phyloP scores from a whole-genome alignment of 345 rosid species.

The Salix exigua region DNA sequence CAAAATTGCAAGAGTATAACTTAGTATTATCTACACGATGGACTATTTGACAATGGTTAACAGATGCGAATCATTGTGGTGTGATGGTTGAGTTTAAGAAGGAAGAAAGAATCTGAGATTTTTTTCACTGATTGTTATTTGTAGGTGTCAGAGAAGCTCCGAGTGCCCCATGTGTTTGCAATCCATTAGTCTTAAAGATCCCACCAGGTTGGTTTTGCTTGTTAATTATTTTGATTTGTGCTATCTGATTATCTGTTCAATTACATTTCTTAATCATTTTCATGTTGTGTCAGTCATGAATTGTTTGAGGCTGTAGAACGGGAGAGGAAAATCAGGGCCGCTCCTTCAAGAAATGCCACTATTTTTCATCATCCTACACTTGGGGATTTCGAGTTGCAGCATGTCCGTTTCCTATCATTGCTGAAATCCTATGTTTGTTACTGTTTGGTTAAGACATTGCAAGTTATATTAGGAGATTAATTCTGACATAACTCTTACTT shows the following conservation, averaged over 20 bases:
- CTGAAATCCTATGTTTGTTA: neutral
- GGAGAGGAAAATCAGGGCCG: conserved; percentile 26
- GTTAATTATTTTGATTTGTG: neutral
- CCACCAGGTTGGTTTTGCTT: conserved; percentile 17
- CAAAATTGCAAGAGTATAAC: neutral
- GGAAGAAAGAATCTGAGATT: neutral
- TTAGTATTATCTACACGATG: neutral
- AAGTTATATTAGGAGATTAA: neutral
- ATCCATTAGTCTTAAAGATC: conserved; percentile 22
- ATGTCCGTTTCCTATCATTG: conserved; percentile 13
- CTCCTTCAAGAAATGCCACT: conserved; percentile 21
- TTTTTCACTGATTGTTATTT: neutral
- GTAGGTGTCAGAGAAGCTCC: conserved; percentile 37
- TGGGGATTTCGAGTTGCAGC: conserved; percentile 32
- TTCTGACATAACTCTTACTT: neutral
- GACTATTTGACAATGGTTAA: neutral
- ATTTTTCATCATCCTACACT: conserved; percentile 26
- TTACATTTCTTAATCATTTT: neutral
- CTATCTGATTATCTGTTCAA: neutral
- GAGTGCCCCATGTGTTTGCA: conserved; percentile 33
- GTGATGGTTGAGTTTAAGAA: neutral
- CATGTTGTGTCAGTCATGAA: conserved; percentile 26
- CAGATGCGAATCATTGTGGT: conserved; percentile 1
- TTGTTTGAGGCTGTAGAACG: conserved; percentile 31
- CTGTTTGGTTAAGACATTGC: neutral